Percentiles rank a stretch among this genome's conserved stretches.
These are phyloP conservation scores for Crotalaria pallida DNA, from an alignment of 306 rosid genomes.

Conservation along the genomic window DNA sequence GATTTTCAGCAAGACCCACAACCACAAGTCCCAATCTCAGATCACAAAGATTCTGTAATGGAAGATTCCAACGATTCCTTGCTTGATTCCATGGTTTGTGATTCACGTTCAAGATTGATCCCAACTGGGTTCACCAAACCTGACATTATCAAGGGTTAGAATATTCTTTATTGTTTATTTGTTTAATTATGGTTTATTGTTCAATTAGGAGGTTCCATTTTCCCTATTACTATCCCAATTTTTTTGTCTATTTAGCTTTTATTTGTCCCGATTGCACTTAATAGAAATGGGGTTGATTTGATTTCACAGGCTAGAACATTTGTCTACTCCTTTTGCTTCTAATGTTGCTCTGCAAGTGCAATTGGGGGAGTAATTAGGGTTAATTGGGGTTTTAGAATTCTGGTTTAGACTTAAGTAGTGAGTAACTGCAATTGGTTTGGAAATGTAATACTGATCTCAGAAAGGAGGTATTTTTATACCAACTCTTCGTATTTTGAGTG, in stretches of 20 bases:
- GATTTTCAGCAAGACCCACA: slow-evolving; percentile 24
- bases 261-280: not conserved
- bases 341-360: not conserved
- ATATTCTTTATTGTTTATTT: not conserved
- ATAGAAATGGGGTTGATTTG: not conserved
- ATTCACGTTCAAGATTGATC: slow-evolving; percentile 47
- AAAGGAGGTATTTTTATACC: not conserved
- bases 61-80: slow-evolving; percentile 32
- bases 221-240: not conserved
- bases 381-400: slow-evolving; percentile 8
- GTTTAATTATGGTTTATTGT: not conserved
- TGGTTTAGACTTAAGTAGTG: not conserved
- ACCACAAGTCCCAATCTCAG: slow-evolving; percentile 43
- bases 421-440: not conserved
- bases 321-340: not conserved
- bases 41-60: slow-evolving; percentile 32
- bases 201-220: not conserved
- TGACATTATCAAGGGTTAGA: slow-evolving; percentile 46
- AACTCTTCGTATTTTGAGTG: not conserved
- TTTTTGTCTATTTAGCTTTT: not conserved
- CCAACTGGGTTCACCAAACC: slow-evolving; percentile 54
- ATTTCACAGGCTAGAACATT: not conserved
- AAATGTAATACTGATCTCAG: not conserved
- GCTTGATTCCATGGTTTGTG: slow-evolving; percentile 55
- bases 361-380: not conserved